Conservation (phyloP, 2,329 filamentous ascomycete species). For the Pezicula rhizophila region DNA sequence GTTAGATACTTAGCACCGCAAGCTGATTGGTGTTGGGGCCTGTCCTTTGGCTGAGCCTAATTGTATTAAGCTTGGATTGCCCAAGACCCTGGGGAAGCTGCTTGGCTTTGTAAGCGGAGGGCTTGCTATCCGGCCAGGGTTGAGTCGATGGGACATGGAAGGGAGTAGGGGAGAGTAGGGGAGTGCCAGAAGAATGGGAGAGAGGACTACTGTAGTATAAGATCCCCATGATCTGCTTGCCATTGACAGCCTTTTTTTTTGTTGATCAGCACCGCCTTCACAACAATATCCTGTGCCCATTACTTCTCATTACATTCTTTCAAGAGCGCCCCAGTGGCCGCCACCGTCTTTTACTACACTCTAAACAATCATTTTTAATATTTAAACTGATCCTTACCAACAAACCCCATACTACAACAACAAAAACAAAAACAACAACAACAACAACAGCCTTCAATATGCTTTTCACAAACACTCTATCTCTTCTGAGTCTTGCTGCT, state of each 20-base stretch:
- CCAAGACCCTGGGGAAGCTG: constrained; percentile 7
- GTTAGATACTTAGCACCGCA: constrained; percentile 6
- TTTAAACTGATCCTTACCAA: constrained; percentile 3
- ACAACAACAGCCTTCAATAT: constrained; percentile 15
- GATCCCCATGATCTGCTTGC: constrained; percentile 6
- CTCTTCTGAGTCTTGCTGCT: constrained; percentile 18
- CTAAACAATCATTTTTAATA: constrained; percentile 15
- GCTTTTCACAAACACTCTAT: constrained; percentile 16
- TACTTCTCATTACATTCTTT: constrained; percentile 23
- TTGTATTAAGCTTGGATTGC: constrained; percentile 12
- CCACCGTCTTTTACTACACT: constrained; percentile 13
- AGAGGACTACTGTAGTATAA: background rate
- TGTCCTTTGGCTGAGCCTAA: constrained; percentile 12
- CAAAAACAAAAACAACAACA: too few relatives aligned
- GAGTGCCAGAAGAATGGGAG: background rate
- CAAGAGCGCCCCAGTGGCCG: constrained; percentile 25
- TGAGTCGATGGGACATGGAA: constrained; percentile 3
- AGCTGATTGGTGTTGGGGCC: constrained; percentile 3
- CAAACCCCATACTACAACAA: too few relatives aligned
- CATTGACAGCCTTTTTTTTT: constrained; percentile 2
- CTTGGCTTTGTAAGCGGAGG: constrained; percentile 3
- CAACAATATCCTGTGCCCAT: constrained; percentile 9
- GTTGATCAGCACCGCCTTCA: constrained; percentile 15
- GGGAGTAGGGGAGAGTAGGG: too few relatives aligned
- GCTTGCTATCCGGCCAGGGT: constrained; percentile 15